phyloP scores from a whole-genome alignment of 345 rosid genomes.

The Salix brachista region DNA sequence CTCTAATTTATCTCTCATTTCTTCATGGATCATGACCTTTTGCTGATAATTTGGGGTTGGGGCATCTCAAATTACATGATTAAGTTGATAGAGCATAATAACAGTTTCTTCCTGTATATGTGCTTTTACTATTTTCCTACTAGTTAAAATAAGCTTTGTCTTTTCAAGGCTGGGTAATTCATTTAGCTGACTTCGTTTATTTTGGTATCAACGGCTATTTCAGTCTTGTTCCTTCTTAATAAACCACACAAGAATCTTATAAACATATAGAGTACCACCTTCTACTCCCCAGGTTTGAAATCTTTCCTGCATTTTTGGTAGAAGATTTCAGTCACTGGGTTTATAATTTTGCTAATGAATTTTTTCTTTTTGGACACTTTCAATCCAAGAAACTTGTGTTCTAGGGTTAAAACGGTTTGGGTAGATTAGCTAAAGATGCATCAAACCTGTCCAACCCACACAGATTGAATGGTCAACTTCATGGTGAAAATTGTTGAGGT shows the following conservation, averaged over 20 bases:
- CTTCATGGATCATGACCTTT: conserved; percentile 5
- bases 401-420: background rate
- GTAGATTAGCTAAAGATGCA: background rate
- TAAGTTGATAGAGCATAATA: background rate
- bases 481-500: background rate
- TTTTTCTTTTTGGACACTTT: background rate
- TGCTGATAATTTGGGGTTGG: background rate
- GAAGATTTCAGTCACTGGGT: background rate
- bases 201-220: background rate
- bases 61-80: background rate
- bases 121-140: background rate
- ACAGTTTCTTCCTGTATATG: background rate
- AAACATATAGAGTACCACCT: background rate
- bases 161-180: background rate
- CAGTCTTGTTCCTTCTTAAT: background rate
- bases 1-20: conserved; percentile 5
- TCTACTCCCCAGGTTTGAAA: background rate
- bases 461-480: background rate
- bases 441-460: background rate
- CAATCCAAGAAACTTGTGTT: background rate
- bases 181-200: background rate
- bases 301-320: background rate
- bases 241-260: background rate
- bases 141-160: conserved; percentile 1
- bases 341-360: background rate